Evolutionary conservation across 257 asterid species (phyloP), one percentile per base, ranked within the genome.

Genomic region (Plantago ovata): DNA sequence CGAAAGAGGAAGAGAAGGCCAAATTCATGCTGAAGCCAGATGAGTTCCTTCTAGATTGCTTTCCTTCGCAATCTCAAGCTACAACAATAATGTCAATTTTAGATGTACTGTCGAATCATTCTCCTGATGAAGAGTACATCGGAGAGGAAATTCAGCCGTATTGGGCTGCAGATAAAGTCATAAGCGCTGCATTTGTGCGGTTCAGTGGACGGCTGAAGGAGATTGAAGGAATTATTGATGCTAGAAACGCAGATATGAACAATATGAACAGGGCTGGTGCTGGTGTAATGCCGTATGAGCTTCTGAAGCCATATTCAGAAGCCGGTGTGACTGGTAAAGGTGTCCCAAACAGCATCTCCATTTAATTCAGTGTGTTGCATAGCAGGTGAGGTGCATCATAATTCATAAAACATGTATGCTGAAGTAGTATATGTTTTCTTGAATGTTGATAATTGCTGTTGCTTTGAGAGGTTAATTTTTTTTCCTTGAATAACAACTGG

Each of bases 71-170:
- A 40, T 4, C 13, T 22, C 98, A 90, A 43, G 94, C 96, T 0
- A 54, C 83, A 0, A 14, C 3, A 3, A 44, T 87, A 0, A 81
- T 84, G 89, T 33, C 89, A 4, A 46, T 84, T 55, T 40, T 84
- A 10, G 88, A 87, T 28, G 84, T 87, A 7, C 60, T 90, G 48
- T 90, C 98, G 0, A 79, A 43, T 55, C 96, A 90, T 68, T 84
- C 98, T 1, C 91, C 95, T 0, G 96, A 90, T 39, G 98, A 90
- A 72, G 96, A 90, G 75, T 87, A 87, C 28, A 12, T 87, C 0
- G 96, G 95, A 3, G 69, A 28, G 0, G 8, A 40, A 2, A 65
- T 80, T 1, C 77, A 77, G 58, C 76, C 84, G 0, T 66, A 51
- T 12, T 87, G 83, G 83, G 72, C 59, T 1, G 81, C 70, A 10